Evolutionary conservation across 192 early-diverging fungal genomes (phyloP).

Genomic region (Rhizoclosmatium globosum): DNA sequence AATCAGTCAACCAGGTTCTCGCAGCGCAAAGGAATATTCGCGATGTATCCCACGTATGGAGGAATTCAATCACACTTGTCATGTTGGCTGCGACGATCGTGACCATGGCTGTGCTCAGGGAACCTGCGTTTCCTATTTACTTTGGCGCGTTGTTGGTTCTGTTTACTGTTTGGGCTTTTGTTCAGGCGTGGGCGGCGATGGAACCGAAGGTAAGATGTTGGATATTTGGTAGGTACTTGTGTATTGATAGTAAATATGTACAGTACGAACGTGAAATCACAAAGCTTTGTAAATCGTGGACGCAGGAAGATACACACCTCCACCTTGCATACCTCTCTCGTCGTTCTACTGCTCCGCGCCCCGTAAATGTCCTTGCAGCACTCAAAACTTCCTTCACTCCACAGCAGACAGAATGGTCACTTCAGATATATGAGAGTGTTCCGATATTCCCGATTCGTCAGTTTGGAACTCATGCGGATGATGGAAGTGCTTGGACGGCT

Average conservation of each 20-base stretch:
- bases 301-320: constrained; percentile 19
- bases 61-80: constrained; percentile 1
- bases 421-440: constrained; percentile 13
- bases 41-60: constrained; percentile 19
- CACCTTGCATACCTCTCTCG: constrained; percentile 24
- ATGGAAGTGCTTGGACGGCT: constrained; percentile 33
- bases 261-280: background rate
- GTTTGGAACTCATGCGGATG: constrained; percentile 20
- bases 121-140: constrained; percentile 18
- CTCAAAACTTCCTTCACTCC: constrained; percentile 4
- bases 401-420: constrained; percentile 25
- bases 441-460: constrained; percentile 18
- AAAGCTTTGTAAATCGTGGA: constrained; percentile 22
- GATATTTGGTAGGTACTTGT: no score
- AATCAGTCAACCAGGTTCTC: constrained; percentile 20
- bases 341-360: background rate
- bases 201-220: constrained; percentile 15
- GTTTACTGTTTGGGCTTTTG: constrained; percentile 22
- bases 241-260: no score
- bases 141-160: constrained; percentile 6
- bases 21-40: background rate
- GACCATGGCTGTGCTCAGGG: background rate
- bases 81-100: background rate
- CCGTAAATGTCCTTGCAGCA: background rate
- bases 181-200: constrained; percentile 6